A percentile compares a stretch with the other conserved stretches of the same genome.
These are phyloP conservation scores for Clitopilus passeckerianus DNA, from an alignment of 768 basidiomycete species.

Conservation along the genomic window DNA sequence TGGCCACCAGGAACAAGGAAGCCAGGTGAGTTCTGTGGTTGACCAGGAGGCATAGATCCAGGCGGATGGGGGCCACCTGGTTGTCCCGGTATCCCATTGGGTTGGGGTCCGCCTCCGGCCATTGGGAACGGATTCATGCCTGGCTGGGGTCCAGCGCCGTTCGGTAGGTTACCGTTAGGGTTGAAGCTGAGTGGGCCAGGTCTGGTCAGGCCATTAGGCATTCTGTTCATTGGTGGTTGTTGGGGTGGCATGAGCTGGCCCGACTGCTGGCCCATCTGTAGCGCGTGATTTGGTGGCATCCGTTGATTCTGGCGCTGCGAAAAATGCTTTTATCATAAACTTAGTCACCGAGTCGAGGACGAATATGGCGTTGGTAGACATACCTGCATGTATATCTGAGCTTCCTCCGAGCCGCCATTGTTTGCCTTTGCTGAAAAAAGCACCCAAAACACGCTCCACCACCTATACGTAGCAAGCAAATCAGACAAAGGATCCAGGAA, in stretches of 20 bases:
- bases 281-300: constrained; percentile 16
- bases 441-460: constrained; percentile 91
- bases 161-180: constrained; percentile 20
- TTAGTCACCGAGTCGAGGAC: neutral
- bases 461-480: constrained; percentile 35
- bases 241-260: constrained; percentile 20
- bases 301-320: constrained; percentile 25
- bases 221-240: constrained; percentile 16
- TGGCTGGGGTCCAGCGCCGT: constrained; percentile 19
- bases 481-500: constrained; percentile 4
- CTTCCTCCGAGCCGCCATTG: constrained; percentile 62
- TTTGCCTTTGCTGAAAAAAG: constrained; percentile 78
- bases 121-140: constrained; percentile 22
- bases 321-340: constrained; percentile 9
- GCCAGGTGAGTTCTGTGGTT: constrained; percentile 9
- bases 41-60: constrained; percentile 6
- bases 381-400: constrained; percentile 67
- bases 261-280: constrained; percentile 15
- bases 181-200: constrained; percentile 14
- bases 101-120: constrained; percentile 16
- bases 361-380: constrained; percentile 20
- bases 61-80: constrained; percentile 11
- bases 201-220: constrained; percentile 14
- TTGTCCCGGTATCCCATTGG: constrained; percentile 20
- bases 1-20: constrained; percentile 16